Evolutionary conservation across 2,329 filamentous ascomycete genomes (phyloP).

Genomic region (Berkeleyomyces rouxiae): DNA sequence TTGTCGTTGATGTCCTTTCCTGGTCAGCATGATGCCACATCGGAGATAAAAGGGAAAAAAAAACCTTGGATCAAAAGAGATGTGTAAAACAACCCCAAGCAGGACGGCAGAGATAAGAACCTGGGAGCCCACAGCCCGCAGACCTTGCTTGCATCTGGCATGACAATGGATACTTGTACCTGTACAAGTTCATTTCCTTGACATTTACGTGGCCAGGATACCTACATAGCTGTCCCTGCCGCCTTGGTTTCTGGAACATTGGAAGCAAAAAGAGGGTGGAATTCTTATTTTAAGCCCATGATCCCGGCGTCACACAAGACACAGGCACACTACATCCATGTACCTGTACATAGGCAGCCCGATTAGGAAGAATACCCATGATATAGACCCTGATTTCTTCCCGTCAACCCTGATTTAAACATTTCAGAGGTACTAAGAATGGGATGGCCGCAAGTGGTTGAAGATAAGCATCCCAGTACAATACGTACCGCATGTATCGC

Average conservation of each 20-base stretch:
- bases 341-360: too few relatives aligned
- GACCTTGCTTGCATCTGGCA: too few relatives aligned
- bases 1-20: too few relatives aligned
- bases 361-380: too few relatives aligned
- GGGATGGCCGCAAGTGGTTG: neutral
- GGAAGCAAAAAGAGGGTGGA: neutral
- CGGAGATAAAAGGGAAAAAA: neutral
- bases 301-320: neutral
- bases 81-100: neutral
- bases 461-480: constrained; percentile 3
- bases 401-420: neutral
- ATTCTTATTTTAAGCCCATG: neutral
- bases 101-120: neutral
- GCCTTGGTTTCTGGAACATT: neutral
- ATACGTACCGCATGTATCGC: neutral
- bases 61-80: neutral
- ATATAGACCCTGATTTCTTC: neutral
- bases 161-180: too few relatives aligned
- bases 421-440: neutral
- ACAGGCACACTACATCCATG: too few relatives aligned
- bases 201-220: too few relatives aligned
- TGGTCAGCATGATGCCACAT: neutral
- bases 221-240: neutral
- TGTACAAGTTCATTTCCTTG: too few relatives aligned
- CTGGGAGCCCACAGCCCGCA: too few relatives aligned